Evolutionary conservation across 2,329 filamentous ascomycete genomes (phyloP).

Genomic region (Pseudocercospora eumusae): DNA sequence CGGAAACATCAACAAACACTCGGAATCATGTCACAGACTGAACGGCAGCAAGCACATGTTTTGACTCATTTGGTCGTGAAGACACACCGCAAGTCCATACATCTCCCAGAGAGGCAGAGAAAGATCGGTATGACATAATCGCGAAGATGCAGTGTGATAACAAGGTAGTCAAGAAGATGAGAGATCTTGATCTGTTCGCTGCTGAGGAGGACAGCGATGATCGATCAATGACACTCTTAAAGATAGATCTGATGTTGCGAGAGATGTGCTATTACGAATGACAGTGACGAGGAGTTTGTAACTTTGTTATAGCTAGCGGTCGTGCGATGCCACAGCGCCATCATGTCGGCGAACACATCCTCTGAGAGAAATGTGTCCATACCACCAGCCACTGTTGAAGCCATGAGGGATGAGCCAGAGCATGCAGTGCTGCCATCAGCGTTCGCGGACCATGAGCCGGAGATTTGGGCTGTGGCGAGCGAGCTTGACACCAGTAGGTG

Average conservation of each 20-base stretch:
- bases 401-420: background rate
- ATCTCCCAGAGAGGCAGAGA: background rate
- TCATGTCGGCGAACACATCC: background rate
- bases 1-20: background rate
- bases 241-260: background rate
- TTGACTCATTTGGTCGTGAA: background rate
- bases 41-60: background rate
- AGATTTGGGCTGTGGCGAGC: conserved; percentile 1
- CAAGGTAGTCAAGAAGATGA: background rate
- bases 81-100: no score
- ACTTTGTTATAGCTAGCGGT: no score
- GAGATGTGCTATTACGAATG: background rate
- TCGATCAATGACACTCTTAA: background rate
- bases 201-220: background rate
- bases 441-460: background rate
- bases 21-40: background rate
- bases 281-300: background rate
- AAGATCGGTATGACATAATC: background rate
- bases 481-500: background rate
- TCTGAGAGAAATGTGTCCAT: background rate
- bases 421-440: background rate
- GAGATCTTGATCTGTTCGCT: background rate
- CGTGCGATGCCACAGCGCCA: background rate
- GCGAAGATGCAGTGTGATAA: background rate
- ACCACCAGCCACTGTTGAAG: background rate